Evolutionary conservation across 108 stramenopile genomes (phyloP).

Genomic region (Stephanodiscus triporus): DNA sequence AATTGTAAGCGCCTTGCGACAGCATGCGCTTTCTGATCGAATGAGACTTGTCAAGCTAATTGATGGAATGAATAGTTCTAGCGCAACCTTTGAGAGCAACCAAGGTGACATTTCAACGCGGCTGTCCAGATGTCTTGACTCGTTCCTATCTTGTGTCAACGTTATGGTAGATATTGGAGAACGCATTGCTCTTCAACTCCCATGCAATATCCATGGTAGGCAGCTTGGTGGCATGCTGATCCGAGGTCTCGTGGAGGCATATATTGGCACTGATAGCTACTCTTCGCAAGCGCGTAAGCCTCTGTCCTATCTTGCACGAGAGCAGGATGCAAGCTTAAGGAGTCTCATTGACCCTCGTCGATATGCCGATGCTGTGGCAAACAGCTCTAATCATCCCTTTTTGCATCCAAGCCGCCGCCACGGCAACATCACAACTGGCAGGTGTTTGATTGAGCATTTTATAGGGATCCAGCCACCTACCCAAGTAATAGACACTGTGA

Average conservation of each 20-base stretch:
- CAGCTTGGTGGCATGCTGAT: constrained; percentile 42
- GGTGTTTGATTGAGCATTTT: not conserved
- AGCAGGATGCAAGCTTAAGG: constrained; percentile 7
- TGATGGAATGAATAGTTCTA: not conserved
- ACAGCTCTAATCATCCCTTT: constrained; percentile 14
- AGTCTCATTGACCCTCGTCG: constrained; percentile 46
- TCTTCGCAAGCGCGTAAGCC: constrained; percentile 4
- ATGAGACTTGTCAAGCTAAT: constrained; percentile 20
- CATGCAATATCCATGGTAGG: constrained; percentile 24
- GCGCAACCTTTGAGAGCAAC: not conserved
- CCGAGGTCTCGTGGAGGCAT: constrained; percentile 36
- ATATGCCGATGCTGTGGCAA: constrained; percentile 47
- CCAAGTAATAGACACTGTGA: constrained; percentile 50
- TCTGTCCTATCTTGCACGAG: constrained; percentile 24
- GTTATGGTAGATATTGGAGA: constrained; percentile 59
- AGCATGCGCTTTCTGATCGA: constrained; percentile 23
- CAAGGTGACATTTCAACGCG: not conserved
- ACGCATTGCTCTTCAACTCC: constrained; percentile 38
- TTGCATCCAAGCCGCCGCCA: constrained; percentile 10
- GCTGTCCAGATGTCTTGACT: constrained; percentile 14
- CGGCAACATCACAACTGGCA: not conserved
- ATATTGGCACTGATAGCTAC: constrained; percentile 17
- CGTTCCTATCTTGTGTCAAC: constrained; percentile 42
- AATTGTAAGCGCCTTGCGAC: constrained; percentile 30
- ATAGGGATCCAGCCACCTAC: constrained; percentile 37